Base-by-base conservation (phyloP, 768 basidiomycete genomes). In the Boletus pseudopeckii region DNA sequence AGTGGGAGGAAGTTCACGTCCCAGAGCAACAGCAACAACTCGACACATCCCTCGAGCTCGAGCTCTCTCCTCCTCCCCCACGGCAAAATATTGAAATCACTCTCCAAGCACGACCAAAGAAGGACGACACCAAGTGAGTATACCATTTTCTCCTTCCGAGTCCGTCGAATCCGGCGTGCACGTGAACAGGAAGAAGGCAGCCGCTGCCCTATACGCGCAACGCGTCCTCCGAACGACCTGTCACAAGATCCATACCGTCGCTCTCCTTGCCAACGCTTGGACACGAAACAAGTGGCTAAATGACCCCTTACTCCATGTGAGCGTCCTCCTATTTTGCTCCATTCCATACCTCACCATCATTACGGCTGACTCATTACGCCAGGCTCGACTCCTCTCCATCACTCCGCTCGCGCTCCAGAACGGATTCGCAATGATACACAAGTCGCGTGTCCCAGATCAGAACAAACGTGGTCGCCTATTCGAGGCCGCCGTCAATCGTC, bases 351-450 rank as follows among this genome's bases (percentile, higher is more conserved):
- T 18, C 33, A 17, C 13, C 37, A 39, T n/a, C 24, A 40, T 39
- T 2, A 7, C 3, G n/a, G 52, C 59, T 28, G 58, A 59, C 50
- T 49, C 43, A 38, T 52, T 33, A 7, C 38, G 47, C 33, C 57
- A 97, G 93, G 94, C 93, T 8, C 84, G 97, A 7, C 77, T 98
- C 26, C 75, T 98, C 49, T 98, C 95, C 8, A 69, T 94, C 39
- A 84, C 89, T 0, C 97, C 97, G 1, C 76, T 94, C 24, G 63
- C 80, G 17, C 74, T 96, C 10, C 92, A 95, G 68, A 85, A 85
- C 48, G 79, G 87, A 10, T 94, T 99, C 71, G 77, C 80, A 11
- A 77, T 82, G 70, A 93, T 94, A 68, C 83, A 89, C 74, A 86
- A 90, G 69, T 82, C 89, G 38, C 79, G 83, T 53, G 72, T 90